A percentile compares a stretch with the other conserved stretches of the same genome.
Conservation (phyloP, 1,284 basidiomycete species). For the Baeospora myosura region DNA sequence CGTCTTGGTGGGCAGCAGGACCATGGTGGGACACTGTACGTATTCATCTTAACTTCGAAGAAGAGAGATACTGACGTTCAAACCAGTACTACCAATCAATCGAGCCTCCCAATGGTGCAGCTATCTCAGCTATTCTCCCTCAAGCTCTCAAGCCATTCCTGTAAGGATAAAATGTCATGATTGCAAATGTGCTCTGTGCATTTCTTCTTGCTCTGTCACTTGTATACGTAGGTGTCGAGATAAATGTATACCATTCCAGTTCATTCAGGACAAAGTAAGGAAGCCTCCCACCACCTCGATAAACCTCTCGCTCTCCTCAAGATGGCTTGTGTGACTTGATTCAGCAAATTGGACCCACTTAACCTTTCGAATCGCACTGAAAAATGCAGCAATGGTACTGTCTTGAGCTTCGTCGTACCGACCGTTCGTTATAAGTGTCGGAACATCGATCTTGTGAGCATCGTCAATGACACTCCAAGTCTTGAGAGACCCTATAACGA, state of each 20-base stretch:
- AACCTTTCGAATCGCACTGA: slow-evolving; percentile 33
- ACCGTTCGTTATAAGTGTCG: slow-evolving; percentile 48
- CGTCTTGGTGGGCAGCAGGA: slow-evolving; percentile 43
- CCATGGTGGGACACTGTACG: slow-evolving; percentile 56
- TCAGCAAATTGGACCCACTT: slow-evolving; percentile 43
- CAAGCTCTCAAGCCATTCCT: slow-evolving; percentile 51
- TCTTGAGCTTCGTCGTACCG: slow-evolving; percentile 45
- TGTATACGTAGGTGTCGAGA: too few relatives aligned
- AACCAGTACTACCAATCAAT: slow-evolving; percentile 54
- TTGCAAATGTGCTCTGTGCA: too few relatives aligned
- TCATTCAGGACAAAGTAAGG: too few relatives aligned
- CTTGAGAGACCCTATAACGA: slow-evolving; percentile 40
- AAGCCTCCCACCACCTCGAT: slow-evolving; percentile 35
- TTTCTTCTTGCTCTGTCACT: too few relatives aligned
- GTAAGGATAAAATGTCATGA: too few relatives aligned
- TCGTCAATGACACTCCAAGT: slow-evolving; percentile 39
- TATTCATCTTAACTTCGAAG: slow-evolving; percentile 13
- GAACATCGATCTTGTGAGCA: slow-evolving; percentile 35
- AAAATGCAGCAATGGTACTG: slow-evolving; percentile 34
- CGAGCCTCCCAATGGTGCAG: slow-evolving; percentile 51
- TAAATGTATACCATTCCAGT: too few relatives aligned
- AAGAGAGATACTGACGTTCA: slow-evolving; percentile 5
- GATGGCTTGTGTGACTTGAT: slow-evolving; percentile 37
- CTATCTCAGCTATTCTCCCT: slow-evolving; percentile 46
- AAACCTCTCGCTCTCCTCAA: slow-evolving; percentile 40